Conservation (phyloP, 129 eudicot species). For the Chrysanthemum lavandulifolium region DNA sequence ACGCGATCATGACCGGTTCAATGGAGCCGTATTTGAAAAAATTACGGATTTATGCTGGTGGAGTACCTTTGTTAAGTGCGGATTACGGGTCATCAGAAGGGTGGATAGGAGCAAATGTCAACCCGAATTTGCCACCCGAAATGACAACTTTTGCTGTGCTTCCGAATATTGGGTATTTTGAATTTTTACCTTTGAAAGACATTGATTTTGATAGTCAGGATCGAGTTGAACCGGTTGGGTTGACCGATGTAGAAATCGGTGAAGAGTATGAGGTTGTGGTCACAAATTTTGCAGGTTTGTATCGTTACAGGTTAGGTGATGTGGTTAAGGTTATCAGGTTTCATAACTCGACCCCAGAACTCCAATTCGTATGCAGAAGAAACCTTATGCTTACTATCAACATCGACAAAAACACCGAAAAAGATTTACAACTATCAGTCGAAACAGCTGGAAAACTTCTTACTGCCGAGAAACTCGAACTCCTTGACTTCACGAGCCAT, state of each 20-base stretch:
- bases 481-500: conserved; percentile 67
- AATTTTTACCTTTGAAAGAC: conserved; percentile 58
- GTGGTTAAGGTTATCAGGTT: no score
- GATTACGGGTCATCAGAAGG: conserved; percentile 85
- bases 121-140: conserved; percentile 61
- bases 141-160: conserved; percentile 55
- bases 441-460: conserved; percentile 54
- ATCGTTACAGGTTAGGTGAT: no score
- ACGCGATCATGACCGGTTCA: conserved; percentile 58
- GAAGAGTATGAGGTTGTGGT: conserved; percentile 40
- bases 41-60: conserved; percentile 69
- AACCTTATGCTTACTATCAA: conserved; percentile 58
- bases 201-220: neutral
- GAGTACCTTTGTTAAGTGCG: conserved; percentile 54
- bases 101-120: conserved; percentile 72
- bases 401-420: conserved; percentile 28
- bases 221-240: conserved; percentile 38
- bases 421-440: conserved; percentile 57
- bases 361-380: conserved; percentile 32
- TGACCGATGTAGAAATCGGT: conserved; percentile 52
- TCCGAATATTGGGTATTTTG: conserved; percentile 71
- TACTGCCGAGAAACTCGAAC: conserved; percentile 47
- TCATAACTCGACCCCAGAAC: no score
- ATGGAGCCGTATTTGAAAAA: conserved; percentile 40
- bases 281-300: conserved; percentile 49